These are phyloP conservation scores for Stereum hirsutum DNA, from an alignment of 1,284 basidiomycete species.

Conservation along the genomic window DNA sequence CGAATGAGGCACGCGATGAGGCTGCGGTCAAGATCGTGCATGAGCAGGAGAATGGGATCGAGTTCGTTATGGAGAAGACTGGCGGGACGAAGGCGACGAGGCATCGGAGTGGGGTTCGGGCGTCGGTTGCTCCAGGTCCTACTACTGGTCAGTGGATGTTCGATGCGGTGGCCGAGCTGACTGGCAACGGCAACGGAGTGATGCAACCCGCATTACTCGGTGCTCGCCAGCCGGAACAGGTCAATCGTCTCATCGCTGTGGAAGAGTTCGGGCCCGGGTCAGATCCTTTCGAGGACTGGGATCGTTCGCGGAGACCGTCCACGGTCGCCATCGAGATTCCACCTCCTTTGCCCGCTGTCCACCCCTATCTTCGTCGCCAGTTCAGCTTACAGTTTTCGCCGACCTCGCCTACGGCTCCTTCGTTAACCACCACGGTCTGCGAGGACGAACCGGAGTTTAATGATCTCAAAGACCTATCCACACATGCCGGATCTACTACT, in stretches of 20 bases:
- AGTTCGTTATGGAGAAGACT: conserved; percentile 19
- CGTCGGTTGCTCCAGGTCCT: conserved; percentile 24
- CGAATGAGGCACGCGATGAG: conserved; percentile 25
- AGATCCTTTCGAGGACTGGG: conserved; percentile 2
- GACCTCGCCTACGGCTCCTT: conserved; percentile 35
- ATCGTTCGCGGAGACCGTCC: conserved; percentile 20
- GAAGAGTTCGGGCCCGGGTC: conserved; percentile 19
- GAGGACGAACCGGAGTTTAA: too few relatives aligned
- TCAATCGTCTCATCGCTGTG: conserved; percentile 28
- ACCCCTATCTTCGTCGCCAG: conserved; percentile 24
- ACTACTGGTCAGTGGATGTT: conserved; percentile 69
- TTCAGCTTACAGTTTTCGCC: conserved; percentile 59
- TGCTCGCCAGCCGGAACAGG: conserved; percentile 16
- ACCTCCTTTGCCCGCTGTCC: conserved; percentile 17
- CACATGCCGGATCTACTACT: conserved; percentile 25
- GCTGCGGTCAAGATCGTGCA: conserved; percentile 32
- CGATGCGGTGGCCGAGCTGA: conserved; percentile 64
- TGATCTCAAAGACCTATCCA: too few relatives aligned
- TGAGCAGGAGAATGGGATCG: conserved; percentile 25
- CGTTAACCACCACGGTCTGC: too few relatives aligned
- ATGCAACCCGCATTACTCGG: conserved; percentile 13
- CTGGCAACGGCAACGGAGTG: conserved; percentile 18
- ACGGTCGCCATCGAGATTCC: conserved; percentile 22
- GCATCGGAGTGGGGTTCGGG: conserved; percentile 26
- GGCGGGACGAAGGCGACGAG: conserved; percentile 18